Percentiles rank a stretch among this genome's conserved stretches.
Evolutionary conservation across 768 basidiomycete genomes (phyloP).

Genomic region (Mycena sanguinolenta): DNA sequence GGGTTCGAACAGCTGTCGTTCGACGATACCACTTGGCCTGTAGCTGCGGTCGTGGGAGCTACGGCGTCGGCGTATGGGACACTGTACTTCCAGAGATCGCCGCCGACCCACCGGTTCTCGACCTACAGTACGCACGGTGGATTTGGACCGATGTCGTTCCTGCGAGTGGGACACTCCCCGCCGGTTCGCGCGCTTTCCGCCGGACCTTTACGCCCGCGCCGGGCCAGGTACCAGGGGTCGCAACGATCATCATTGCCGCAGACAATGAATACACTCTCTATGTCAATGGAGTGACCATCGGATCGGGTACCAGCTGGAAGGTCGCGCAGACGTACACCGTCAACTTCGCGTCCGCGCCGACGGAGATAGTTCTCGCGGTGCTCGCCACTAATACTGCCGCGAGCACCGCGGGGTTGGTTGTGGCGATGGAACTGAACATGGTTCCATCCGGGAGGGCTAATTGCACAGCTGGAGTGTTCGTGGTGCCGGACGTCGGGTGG

Average conservation of each 20-base stretch:
- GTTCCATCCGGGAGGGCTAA: background rate
- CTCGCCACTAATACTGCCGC: constrained; percentile 12
- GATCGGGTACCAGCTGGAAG: background rate
- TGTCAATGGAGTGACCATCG: constrained; percentile 23
- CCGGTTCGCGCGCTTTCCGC: constrained; percentile 7
- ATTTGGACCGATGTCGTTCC: constrained; percentile 19
- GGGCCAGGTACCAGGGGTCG: background rate
- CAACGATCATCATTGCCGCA: constrained; percentile 14
- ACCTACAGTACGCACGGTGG: background rate
- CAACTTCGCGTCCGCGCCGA: constrained; percentile 5
- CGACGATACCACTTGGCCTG: constrained; percentile 20
- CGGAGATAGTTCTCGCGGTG: constrained; percentile 19
- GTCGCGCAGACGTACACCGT: constrained; percentile 15
- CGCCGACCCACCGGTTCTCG: background rate
- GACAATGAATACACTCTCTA: constrained; percentile 18
- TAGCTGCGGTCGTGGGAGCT: background rate
- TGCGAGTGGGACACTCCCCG: constrained; percentile 15
- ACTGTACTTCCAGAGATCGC: background rate
- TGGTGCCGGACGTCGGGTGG: background rate
- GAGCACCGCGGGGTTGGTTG: constrained; percentile 7
- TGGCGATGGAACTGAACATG: constrained; percentile 26
- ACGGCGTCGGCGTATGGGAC: background rate
- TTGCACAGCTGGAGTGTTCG: constrained; percentile 7
- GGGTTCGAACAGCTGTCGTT: constrained; percentile 7
- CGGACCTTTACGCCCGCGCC: background rate